phyloP scores from a whole-genome alignment of 495 filamentous ascomycete genomes.

The Xylona heveae region DNA sequence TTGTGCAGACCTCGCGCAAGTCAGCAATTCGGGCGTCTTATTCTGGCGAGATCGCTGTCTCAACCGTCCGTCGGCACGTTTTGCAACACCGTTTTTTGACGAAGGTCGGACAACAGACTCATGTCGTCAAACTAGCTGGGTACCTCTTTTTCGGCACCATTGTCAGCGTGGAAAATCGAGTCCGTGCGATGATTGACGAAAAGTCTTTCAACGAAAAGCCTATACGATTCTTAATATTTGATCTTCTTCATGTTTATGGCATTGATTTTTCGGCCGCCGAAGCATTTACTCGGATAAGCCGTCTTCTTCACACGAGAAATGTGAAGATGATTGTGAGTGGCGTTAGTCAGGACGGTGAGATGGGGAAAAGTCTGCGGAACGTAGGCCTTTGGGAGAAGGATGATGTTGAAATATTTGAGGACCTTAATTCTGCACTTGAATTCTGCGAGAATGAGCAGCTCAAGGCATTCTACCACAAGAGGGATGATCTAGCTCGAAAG shows the following conservation, averaged over 20 bases:
- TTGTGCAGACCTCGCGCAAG: conserved; percentile 74
- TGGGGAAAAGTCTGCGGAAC: conserved; percentile 56
- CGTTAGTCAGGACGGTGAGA: conserved; percentile 43
- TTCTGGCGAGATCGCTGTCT: conserved; percentile 67
- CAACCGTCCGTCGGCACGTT: conserved; percentile 76
- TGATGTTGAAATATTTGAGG: conserved; percentile 57
- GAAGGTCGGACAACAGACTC: conserved; percentile 67
- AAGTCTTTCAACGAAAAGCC: conserved; percentile 53
- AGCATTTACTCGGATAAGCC: conserved; percentile 77
- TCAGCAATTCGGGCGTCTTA: conserved; percentile 75
- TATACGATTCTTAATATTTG: conserved; percentile 78
- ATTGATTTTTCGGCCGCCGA: conserved; percentile 92
- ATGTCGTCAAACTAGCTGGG: conserved; percentile 74
- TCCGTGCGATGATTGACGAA: conserved; percentile 60
- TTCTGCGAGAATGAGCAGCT: conserved; percentile 90
- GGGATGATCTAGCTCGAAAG: conserved; percentile 5
- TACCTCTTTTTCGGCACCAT: conserved; percentile 96
- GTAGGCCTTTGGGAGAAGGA: conserved; percentile 55
- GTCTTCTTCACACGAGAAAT: conserved; percentile 47
- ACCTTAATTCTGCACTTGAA: conserved; percentile 82
- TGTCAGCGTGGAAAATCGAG: conserved; percentile 73
- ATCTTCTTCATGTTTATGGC: conserved; percentile 73
- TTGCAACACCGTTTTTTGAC: conserved; percentile 72
- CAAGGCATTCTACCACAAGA: conserved; percentile 48
- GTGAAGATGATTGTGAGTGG: conserved; percentile 69